Percentiles rank a stretch among this genome's conserved stretches.
These are phyloP conservation scores for Candida silvicultrix DNA, from an alignment of 805 yeast genomes.

Conservation along the genomic window DNA sequence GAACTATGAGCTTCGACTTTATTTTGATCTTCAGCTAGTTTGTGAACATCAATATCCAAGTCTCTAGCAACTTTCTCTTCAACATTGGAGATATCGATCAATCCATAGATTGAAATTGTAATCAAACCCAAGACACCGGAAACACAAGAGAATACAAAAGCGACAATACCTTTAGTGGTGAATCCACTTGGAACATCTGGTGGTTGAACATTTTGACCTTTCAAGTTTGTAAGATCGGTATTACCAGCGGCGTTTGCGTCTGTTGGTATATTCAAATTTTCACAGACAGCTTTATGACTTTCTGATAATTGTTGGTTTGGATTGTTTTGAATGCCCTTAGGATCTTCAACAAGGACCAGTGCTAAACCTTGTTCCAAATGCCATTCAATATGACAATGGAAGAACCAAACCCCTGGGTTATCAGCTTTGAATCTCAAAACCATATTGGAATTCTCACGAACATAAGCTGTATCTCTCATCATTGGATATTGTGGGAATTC, in stretches of 20 bases:
- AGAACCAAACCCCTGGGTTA: constrained; percentile 91
- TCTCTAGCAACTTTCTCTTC: neutral
- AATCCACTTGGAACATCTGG: constrained; percentile 75
- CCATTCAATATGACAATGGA: constrained; percentile 90
- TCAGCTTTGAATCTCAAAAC: constrained; percentile 69
- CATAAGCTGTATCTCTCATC: constrained; percentile 64
- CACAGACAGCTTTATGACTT: too few species aligned
- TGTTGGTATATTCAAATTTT: constrained; percentile 28
- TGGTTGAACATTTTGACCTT: constrained; percentile 69
- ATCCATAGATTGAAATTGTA: constrained; percentile 76
- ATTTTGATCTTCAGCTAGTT: neutral
- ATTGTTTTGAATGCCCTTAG: constrained; percentile 38
- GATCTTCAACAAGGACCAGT: constrained; percentile 62
- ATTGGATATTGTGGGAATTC: constrained; percentile 49
- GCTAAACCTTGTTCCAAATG: constrained; percentile 80
- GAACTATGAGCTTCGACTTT: too few species aligned
- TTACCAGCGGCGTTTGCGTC: constrained; percentile 91
- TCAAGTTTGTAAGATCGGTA: constrained; percentile 56
- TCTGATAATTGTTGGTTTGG: too few species aligned
- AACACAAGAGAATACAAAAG: constrained; percentile 83
- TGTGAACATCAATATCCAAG: neutral
- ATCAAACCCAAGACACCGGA: constrained; percentile 80
- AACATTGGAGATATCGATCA: constrained; percentile 63
- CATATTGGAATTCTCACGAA: constrained; percentile 61
- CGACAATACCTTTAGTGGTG: constrained; percentile 93